Evolutionary conservation across 441 rosid species (phyloP).

Genomic region (Manihot esculenta): DNA sequence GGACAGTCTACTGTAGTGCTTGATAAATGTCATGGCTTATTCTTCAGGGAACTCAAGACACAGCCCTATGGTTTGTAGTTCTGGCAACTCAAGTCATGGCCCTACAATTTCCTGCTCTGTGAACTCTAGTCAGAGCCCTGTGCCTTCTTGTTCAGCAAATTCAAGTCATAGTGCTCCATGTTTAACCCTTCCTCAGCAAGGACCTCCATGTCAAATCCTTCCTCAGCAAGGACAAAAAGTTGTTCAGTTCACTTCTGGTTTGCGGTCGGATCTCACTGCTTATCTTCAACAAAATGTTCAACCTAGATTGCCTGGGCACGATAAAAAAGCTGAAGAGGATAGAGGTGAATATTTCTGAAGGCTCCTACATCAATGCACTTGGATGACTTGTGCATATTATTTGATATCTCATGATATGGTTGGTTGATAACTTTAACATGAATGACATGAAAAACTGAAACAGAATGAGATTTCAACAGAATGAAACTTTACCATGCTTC

Average conservation of each 20-base stretch:
- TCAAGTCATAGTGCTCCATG: not conserved
- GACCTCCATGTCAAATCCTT: constrained; percentile 10
- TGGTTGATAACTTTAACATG: not conserved
- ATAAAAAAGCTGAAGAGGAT: constrained; percentile 8
- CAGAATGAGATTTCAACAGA: not conserved
- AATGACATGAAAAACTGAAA: not conserved
- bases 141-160: not conserved
- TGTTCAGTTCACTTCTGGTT: constrained; percentile 13
- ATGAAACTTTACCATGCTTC: not conserved
- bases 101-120: constrained; percentile 13
- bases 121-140: constrained; percentile 12
- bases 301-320: constrained; percentile 21
- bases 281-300: constrained; percentile 19
- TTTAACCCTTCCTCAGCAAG: constrained; percentile 14
- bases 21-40: constrained; percentile 1
- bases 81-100: not conserved
- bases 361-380: not conserved
- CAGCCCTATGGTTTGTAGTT: not conserved
- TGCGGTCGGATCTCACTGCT: constrained; percentile 19
- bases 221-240: constrained; percentile 18
- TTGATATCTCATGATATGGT: not conserved
- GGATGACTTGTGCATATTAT: not conserved
- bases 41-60: constrained; percentile 25
- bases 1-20: constrained; percentile 1
- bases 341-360: constrained; percentile 23